Evolutionary conservation across 441 rosid genomes (phyloP), one percentile per base, ranked within the genome.

Genomic region (Croton laevigatus): DNA sequence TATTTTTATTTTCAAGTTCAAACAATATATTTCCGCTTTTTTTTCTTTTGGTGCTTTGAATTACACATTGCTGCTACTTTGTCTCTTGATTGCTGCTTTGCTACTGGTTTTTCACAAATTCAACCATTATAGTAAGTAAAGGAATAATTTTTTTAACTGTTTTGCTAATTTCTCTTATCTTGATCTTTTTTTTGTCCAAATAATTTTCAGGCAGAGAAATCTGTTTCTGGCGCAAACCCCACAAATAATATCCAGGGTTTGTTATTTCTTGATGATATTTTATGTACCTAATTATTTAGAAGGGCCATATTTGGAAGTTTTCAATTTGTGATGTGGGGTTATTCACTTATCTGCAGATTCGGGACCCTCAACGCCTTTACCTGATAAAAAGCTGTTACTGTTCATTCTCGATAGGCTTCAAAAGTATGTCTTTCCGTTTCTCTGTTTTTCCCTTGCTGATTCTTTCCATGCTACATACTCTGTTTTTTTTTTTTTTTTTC

Each of bases 351-450:
- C 38, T 75, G 82, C 83, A 84, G 91, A 82, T 77, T 86, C 83
- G 51, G 92, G 87, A 44, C 87, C 87, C 85, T 69, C 84, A 65
- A 86, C 86, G 32, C 87, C 93, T 79, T 84, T 94, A 83, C 97
- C 96, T 61, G 95, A 94, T 82, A 88, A 85, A 80, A 89, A 87
- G 98, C 78, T 89, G 78, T 74, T 94, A 65, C 68, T 86, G 70
- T 89, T 88, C 85, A 83, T 94, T 67, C 91, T 94, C 14, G 98
- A 94, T 69, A 85, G 96, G 87, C 87, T 94, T 81, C 98, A 91
- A 85, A 89, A 91, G 98, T 89, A 74, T 36, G 89, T 79, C 40
- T 67, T 55, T 61, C 54, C 44, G 59, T 71, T 72, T 73, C 40
- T 49, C 60, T 55, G 75, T 44, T 71, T 70, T 66, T 12, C 68